These are phyloP conservation scores for Seiridium unicorne DNA, from an alignment of 2,329 filamentous ascomycete genomes.

Conservation along the genomic window DNA sequence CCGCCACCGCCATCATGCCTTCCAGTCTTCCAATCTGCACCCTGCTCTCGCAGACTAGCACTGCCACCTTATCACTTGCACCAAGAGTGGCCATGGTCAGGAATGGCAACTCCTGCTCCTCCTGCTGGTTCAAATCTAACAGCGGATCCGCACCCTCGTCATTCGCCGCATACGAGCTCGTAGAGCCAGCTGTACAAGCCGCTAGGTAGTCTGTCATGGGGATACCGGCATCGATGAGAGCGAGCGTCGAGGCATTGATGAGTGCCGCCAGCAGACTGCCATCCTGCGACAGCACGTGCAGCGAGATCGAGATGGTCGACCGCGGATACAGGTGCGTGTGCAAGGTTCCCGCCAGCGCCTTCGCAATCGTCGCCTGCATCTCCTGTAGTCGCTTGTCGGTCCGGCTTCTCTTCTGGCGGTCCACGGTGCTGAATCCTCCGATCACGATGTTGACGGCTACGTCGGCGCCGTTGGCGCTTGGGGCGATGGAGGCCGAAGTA, in stretches of 20 bases:
- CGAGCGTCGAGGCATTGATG: constrained; percentile 87
- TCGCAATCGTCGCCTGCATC: constrained; percentile 75
- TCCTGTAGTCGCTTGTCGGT: constrained; percentile 79
- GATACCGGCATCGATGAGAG: constrained; percentile 89
- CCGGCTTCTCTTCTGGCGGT: constrained; percentile 73
- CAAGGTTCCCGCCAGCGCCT: constrained; percentile 73
- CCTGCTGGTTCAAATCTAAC: constrained; percentile 74
- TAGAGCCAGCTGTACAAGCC: constrained; percentile 83
- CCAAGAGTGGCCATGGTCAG: constrained; percentile 83
- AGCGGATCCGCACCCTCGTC: constrained; percentile 74
- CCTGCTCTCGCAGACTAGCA: constrained; percentile 82
- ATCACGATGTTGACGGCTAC: constrained; percentile 81
- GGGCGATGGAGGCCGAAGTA: constrained; percentile 34
- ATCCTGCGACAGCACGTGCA: constrained; percentile 88
- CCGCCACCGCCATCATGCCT: constrained; percentile 87
- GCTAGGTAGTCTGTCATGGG: constrained; percentile 92
- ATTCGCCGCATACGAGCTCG: constrained; percentile 61
- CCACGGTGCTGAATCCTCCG: constrained; percentile 84
- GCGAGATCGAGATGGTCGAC: constrained; percentile 75
- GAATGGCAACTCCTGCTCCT: constrained; percentile 86
- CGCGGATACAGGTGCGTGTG: constrained; percentile 89
- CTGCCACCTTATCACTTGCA: constrained; percentile 70
- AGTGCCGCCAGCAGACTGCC: constrained; percentile 87
- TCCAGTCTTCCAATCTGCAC: constrained; percentile 82
- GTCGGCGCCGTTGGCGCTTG: constrained; percentile 52